Base-by-base conservation (phyloP, 169 alveolate genomes). In the Cyclospora cayetanensis region DNA sequence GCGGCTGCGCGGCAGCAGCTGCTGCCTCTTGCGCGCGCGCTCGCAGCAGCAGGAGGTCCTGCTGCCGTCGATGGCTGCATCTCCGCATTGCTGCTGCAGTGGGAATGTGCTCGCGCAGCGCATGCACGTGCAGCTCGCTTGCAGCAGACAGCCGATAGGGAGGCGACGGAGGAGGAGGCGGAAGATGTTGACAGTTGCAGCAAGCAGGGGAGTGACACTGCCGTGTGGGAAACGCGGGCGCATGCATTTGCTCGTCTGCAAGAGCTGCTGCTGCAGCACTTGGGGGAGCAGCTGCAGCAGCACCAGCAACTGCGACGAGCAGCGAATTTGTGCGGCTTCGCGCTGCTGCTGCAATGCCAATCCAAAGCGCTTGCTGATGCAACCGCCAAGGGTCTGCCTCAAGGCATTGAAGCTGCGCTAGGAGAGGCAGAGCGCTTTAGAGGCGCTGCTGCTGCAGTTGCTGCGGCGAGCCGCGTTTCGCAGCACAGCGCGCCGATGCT, bases 121-220 rank as follows among this genome's bases (percentile, higher is more conserved):
- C 84, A 29, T 20, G 20, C 18, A 60, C 43, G 5, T 37, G 63
- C 27, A 39, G 37, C 53, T 4, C 84, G 60, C 2, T 35, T 20
- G 84, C 84, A 41, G 84, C 84, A 72, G 84, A n/a, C 84, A 65
- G 77, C 77, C 5, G 41, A 4, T n/a, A n/a, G n/a, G n/a, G n/a
- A n/a, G n/a, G n/a, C n/a, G 84, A 53, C 35, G 60, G 63, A 72
- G 63, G 50, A 35, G 84, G 37, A 39, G 84, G 34, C 35, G 60
- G 84, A 72, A 0, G 84, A 72, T 25, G 60, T 3, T 4, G 43
- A 25, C n/a, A n/a, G n/a, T n/a, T n/a, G 50, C 43, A 72, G n/a
- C 52, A 42, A 68, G 80, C 7, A 68, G 53, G 22, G 37, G 80
- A 68, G 53, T 5, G 80, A 34, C 70, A 55, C n/a, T n/a, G n/a